Percentiles rank a stretch among this genome's conserved stretches.
Evolutionary conservation across 306 rosid species (phyloP).

Genomic region (Styphnolobium japonicum): DNA sequence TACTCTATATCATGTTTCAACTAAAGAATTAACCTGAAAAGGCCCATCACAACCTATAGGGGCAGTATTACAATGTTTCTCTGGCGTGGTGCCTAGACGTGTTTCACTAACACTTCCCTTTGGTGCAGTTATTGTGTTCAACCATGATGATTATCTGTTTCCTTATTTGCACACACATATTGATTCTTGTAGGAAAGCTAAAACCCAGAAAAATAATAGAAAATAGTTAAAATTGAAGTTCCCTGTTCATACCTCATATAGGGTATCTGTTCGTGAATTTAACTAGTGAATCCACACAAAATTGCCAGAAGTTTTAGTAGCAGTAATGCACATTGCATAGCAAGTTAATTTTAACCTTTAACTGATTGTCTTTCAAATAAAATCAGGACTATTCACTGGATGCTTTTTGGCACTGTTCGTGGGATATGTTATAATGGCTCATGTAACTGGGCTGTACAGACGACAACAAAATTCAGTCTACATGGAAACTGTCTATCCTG

Average conservation of each 20-base stretch:
- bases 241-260: not conserved
- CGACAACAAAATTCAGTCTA: slow-evolving; percentile 56
- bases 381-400: slow-evolving; percentile 82
- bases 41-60: slow-evolving; percentile 24
- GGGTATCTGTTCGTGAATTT: not conserved
- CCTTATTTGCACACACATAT: no score
- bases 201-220: not conserved
- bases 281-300: not conserved
- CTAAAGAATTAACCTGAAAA: slow-evolving; percentile 38
- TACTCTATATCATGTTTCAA: slow-evolving; percentile 22
- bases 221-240: not conserved
- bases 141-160: not conserved
- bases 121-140: not conserved
- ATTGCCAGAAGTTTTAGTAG: not conserved
- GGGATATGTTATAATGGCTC: slow-evolving; percentile 93
- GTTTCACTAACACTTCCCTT: slow-evolving; percentile 24
- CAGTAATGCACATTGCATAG: not conserved
- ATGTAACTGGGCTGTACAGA: slow-evolving; percentile 65
- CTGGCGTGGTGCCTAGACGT: slow-evolving; percentile 22
- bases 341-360: not conserved
- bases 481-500: slow-evolving; percentile 95
- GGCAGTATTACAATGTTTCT: slow-evolving; percentile 28
- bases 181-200: no score
- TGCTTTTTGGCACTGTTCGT: slow-evolving; percentile 72
- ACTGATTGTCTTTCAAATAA: not conserved